Conservation (phyloP, 106 monocot species). For the Agapanthus africanus region DNA sequence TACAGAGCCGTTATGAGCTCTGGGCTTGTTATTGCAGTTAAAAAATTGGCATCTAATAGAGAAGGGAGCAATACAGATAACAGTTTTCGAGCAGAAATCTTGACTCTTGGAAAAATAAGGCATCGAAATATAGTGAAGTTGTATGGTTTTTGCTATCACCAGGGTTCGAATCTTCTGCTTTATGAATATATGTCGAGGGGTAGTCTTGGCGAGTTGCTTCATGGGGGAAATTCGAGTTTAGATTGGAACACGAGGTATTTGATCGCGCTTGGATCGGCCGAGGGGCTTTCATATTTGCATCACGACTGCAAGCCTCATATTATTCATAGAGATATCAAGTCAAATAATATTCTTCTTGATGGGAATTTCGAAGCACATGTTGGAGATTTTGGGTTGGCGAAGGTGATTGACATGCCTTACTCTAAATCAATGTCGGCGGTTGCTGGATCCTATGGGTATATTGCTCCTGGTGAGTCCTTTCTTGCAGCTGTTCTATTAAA, state of each 20-base stretch:
- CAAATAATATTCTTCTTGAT: slow-evolving; percentile 90
- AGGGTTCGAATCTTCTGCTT: slow-evolving; percentile 71
- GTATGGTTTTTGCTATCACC: slow-evolving; percentile 78
- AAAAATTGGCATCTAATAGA: slow-evolving; percentile 73
- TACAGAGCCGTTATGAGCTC: slow-evolving; percentile 66
- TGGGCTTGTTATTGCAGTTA: slow-evolving; percentile 73
- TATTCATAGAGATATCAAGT: slow-evolving; percentile 95
- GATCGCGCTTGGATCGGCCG: slow-evolving; percentile 86
- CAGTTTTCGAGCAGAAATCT: slow-evolving; percentile 86
- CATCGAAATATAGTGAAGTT: slow-evolving; percentile 95
- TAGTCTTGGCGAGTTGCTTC: slow-evolving; percentile 84
- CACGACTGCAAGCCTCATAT: slow-evolving; percentile 92
- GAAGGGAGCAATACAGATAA: slow-evolving; percentile 66
- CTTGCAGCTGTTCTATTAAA: neutral
- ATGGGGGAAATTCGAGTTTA: slow-evolving; percentile 32
- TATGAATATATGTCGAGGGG: slow-evolving; percentile 95
- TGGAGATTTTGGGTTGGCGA: slow-evolving; percentile 96
- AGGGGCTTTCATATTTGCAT: slow-evolving; percentile 90
- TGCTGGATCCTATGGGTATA: slow-evolving; percentile 97
- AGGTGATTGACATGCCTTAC: slow-evolving; percentile 84
- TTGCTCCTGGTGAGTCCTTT: slow-evolving; percentile 74
- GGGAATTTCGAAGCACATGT: slow-evolving; percentile 95
- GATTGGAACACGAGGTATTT: slow-evolving; percentile 75
- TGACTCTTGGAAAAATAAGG: slow-evolving; percentile 87
- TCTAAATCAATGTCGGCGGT: slow-evolving; percentile 93